Percentiles rank a stretch among this genome's conserved stretches.
These are phyloP conservation scores for Rutstroemia sp. DNA, from an alignment of 2,329 filamentous ascomycete genomes.

Conservation along the genomic window DNA sequence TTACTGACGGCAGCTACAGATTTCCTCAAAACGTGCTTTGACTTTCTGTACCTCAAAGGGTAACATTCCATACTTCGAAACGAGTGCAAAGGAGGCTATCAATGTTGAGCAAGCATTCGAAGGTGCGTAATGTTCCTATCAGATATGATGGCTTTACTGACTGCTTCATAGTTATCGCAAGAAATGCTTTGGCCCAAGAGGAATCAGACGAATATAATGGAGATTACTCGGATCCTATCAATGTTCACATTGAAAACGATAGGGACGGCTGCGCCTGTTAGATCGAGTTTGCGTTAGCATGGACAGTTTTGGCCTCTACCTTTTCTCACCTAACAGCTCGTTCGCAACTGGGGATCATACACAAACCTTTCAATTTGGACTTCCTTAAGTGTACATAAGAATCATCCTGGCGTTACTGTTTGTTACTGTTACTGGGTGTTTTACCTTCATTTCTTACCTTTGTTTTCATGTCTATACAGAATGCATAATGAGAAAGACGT, in stretches of 20 bases:
- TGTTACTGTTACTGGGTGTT: slow-evolving; percentile 16
- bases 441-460: slow-evolving; percentile 11
- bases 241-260: slow-evolving; percentile 93
- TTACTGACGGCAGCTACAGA: slow-evolving; percentile 41
- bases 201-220: slow-evolving; percentile 97
- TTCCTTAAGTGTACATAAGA: slow-evolving; percentile 25
- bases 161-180: slow-evolving; percentile 68
- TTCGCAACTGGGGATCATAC: neutral
- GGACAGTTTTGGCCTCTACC: slow-evolving; percentile 3
- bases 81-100: slow-evolving; percentile 95
- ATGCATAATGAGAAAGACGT: slow-evolving; percentile 15
- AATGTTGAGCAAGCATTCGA: slow-evolving; percentile 88
- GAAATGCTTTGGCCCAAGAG: slow-evolving; percentile 91
- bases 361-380: slow-evolving; percentile 3
- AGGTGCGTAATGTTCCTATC: slow-evolving; percentile 32
- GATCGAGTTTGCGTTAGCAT: slow-evolving; percentile 21
- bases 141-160: slow-evolving; percentile 4
- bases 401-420: slow-evolving; percentile 24
- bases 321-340: neutral
- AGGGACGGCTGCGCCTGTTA: slow-evolving; percentile 91
- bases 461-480: slow-evolving; percentile 21
- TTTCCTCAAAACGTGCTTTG: slow-evolving; percentile 92
- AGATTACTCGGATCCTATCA: slow-evolving; percentile 96
- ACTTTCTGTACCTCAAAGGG: slow-evolving; percentile 97
- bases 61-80: slow-evolving; percentile 98